Conservation (phyloP, 2,329 filamentous ascomycete species). For the Kalmusia sp. region DNA sequence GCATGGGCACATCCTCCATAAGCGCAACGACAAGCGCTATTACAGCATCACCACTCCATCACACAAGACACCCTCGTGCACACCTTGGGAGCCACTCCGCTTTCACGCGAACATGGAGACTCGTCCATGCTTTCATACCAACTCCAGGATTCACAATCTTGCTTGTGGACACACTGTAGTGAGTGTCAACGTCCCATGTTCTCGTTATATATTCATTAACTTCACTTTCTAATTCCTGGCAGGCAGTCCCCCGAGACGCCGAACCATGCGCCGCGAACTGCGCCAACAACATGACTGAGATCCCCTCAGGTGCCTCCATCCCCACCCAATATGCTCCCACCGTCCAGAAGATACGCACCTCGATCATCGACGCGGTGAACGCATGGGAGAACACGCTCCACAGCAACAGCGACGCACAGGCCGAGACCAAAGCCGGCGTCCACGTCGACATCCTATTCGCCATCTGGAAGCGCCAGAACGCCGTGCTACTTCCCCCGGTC, state of each 20-base stretch:
- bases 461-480: not conserved
- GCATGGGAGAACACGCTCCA: not conserved
- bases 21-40: not conserved
- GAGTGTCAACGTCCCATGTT: not conserved
- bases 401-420: not conserved
- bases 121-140: conserved; percentile 14
- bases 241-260: conserved; percentile 9
- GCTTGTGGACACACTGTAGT: conserved; percentile 20
- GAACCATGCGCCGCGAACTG: conserved; percentile 22
- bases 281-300: not conserved
- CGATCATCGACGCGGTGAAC: not conserved
- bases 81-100: conserved; percentile 11
- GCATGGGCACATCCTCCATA: conserved; percentile 2
- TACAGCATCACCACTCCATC: conserved; percentile 16
- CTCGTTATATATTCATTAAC: not conserved
- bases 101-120: conserved; percentile 16
- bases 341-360: not conserved
- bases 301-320: not conserved
- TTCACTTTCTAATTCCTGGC: not conserved
- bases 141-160: conserved; percentile 19
- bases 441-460: not conserved
- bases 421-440: not conserved
- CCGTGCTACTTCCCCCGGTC: not conserved
- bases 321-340: not conserved
- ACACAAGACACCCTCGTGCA: not conserved